Conservation (phyloP, 208 protist genomes). For the Borovskyia barvae region DNA sequence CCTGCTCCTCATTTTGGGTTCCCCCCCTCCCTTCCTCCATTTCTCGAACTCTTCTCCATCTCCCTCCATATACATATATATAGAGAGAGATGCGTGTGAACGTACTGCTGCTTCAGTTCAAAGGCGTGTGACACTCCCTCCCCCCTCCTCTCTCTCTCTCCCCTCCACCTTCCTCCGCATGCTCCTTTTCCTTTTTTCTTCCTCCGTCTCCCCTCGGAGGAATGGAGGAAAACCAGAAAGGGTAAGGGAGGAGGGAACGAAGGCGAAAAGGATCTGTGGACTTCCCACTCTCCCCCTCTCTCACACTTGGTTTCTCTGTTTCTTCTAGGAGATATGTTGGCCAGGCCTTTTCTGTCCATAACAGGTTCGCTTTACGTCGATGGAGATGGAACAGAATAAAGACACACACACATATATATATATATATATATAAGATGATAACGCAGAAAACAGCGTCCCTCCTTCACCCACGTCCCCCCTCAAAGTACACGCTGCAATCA, state of each 20-base stretch:
- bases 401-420: neutral
- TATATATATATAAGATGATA: no score
- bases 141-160: constrained; percentile 2
- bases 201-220: neutral
- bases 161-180: constrained; percentile 9
- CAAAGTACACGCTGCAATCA: no score
- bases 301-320: neutral
- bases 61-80: neutral
- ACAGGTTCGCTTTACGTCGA: no score
- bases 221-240: neutral
- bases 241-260: constrained; percentile 1
- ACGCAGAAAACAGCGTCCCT: no score
- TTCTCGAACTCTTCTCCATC: neutral
- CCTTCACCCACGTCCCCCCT: no score
- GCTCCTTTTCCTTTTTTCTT: neutral
- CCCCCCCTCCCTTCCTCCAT: neutral
- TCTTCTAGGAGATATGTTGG: no score
- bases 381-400: no score
- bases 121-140: neutral
- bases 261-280: neutral
- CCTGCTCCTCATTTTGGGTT: no score
- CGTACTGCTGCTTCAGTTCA: neutral
- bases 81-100: neutral
- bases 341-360: no score
- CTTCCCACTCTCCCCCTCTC: neutral